Percentiles rank a stretch among this genome's conserved stretches.
phyloP scores from a whole-genome alignment of 805 yeast genomes.

The Babjeviella inositovora region DNA sequence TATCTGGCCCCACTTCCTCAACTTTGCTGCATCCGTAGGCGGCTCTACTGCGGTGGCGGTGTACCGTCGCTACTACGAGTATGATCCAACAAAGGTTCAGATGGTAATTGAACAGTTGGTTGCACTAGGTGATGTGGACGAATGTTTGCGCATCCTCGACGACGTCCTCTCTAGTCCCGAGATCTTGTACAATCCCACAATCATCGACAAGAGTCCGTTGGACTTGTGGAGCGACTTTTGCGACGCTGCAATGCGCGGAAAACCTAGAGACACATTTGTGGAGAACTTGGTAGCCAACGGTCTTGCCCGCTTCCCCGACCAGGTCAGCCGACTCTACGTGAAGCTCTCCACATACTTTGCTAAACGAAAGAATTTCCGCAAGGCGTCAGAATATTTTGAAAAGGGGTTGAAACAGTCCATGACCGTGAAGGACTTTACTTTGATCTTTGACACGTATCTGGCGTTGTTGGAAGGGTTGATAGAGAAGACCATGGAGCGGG shows the following conservation, averaged over 20 bases:
- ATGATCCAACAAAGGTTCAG: no score
- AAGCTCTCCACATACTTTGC: conserved; percentile 32
- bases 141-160: no score
- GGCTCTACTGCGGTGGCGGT: conserved; percentile 18
- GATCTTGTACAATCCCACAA: conserved; percentile 16
- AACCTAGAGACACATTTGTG: conserved; percentile 6
- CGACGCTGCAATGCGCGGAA: conserved; percentile 16
- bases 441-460: conserved; percentile 43
- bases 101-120: conserved; percentile 13
- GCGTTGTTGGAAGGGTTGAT: conserved; percentile 42
- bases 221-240: conserved; percentile 30
- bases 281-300: conserved; percentile 17
- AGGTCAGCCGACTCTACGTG: conserved; percentile 28
- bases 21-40: conserved; percentile 23
- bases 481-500: conserved; percentile 7
- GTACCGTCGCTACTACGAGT: no score
- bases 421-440: conserved; percentile 45
- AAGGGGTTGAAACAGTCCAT: conserved; percentile 25
- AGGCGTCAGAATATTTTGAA: conserved; percentile 26
- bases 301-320: conserved; percentile 37
- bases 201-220: conserved; percentile 22
- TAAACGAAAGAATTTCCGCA: conserved; percentile 13
- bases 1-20: conserved; percentile 38
- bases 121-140: conserved; percentile 10
- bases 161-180: no score